Percentiles rank a stretch among this genome's conserved stretches.
phyloP scores from a whole-genome alignment of 306 rosid species.

The Delonix regia region DNA sequence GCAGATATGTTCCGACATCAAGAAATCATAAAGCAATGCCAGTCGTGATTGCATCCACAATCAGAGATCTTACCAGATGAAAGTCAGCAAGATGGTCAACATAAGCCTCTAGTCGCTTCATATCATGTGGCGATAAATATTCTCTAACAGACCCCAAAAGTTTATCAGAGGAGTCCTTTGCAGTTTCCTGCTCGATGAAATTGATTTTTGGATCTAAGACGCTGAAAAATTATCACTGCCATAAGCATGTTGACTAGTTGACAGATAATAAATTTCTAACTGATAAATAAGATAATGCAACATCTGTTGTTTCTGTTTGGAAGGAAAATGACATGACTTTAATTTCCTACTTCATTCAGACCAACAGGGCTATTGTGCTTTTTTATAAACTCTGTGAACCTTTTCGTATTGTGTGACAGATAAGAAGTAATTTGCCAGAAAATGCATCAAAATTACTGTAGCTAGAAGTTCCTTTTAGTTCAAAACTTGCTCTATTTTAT shows the following conservation, averaged over 20 bases:
- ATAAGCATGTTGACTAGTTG: conserved; percentile 37
- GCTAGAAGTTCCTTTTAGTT: neutral
- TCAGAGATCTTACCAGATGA: conserved; percentile 71
- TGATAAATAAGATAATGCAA: conserved; percentile 3
- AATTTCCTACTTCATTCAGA: conserved; percentile 16
- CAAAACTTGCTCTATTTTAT: too few relatives aligned
- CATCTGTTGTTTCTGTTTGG: conserved; percentile 9
- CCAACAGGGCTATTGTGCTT: neutral
- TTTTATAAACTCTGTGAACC: neutral
- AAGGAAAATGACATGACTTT: neutral
- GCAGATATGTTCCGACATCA: conserved; percentile 1
- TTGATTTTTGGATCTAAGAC: conserved; percentile 87
- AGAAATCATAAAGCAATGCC: neutral
- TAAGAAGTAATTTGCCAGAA: neutral
- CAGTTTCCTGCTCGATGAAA: conserved; percentile 58
- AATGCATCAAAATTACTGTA: neutral
- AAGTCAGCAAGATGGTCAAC: conserved; percentile 78
- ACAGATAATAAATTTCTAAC: neutral
- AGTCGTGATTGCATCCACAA: conserved; percentile 11
- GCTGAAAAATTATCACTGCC: conserved; percentile 52
- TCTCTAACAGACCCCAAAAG: conserved; percentile 58
- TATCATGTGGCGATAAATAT: conserved; percentile 74
- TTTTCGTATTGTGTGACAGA: neutral
- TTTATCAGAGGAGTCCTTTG: conserved; percentile 41
- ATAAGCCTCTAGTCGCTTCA: conserved; percentile 95